phyloP scores from a whole-genome alignment of 768 basidiomycete species.

The Melanogaster broomeanus region DNA sequence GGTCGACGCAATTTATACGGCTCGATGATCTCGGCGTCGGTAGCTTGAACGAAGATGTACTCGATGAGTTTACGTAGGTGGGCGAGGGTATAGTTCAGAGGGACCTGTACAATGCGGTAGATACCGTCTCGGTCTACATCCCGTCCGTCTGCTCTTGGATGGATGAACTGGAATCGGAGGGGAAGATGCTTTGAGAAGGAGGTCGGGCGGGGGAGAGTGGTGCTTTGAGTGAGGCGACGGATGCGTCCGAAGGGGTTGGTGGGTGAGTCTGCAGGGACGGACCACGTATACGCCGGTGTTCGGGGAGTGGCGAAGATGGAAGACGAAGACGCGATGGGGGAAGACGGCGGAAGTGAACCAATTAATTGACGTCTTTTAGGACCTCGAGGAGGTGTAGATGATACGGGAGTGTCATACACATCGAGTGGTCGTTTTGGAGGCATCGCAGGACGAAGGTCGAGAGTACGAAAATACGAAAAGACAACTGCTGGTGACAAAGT shows the following conservation, averaged over 20 bases:
- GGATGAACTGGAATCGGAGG: conserved; percentile 62
- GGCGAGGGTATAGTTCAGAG: conserved; percentile 66
- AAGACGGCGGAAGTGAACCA: conserved; percentile 27
- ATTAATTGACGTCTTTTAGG: conserved; percentile 26
- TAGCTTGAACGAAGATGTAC: conserved; percentile 51
- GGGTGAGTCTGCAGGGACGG: conserved; percentile 62
- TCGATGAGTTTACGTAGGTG: conserved; percentile 63
- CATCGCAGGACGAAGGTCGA: conserved; percentile 11
- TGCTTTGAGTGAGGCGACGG: conserved; percentile 39
- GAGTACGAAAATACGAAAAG: neutral
- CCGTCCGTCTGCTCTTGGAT: conserved; percentile 27
- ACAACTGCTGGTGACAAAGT: neutral
- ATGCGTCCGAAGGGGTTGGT: conserved; percentile 70
- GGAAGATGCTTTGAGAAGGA: conserved; percentile 62
- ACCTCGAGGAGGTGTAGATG: conserved; percentile 30
- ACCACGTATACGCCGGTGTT: conserved; percentile 44
- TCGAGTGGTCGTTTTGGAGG: conserved; percentile 32
- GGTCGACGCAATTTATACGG: conserved; percentile 17
- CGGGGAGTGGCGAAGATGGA: conserved; percentile 32
- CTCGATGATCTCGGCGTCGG: conserved; percentile 23
- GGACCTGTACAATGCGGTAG: conserved; percentile 68
- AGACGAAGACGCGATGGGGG: conserved; percentile 28
- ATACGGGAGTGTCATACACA: conserved; percentile 23
- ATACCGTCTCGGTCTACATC: conserved; percentile 47
- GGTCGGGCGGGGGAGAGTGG: conserved; percentile 42